phyloP scores from a whole-genome alignment of 2,329 filamentous ascomycete genomes.

The Penicillium sp. region DNA sequence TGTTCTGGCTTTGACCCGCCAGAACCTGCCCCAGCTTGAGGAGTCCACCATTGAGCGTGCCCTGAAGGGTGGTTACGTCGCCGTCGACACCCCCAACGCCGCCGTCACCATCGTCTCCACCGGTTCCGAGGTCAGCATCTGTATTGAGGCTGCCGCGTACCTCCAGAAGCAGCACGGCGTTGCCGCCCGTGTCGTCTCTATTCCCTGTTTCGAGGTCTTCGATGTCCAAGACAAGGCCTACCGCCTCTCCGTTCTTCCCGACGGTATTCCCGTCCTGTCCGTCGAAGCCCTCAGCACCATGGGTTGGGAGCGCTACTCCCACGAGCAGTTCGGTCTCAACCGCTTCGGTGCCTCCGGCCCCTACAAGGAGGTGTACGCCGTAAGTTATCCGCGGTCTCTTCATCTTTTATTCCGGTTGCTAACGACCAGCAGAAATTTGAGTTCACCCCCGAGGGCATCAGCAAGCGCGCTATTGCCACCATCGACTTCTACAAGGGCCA shows the following conservation, averaged over 20 bases:
- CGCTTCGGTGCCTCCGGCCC: constrained; percentile 95
- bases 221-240: constrained; percentile 93
- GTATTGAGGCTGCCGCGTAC: constrained; percentile 86
- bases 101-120: constrained; percentile 88
- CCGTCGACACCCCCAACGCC: constrained; percentile 78
- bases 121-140: constrained; percentile 93
- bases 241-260: constrained; percentile 85
- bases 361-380: constrained; percentile 97
- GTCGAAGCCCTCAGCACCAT: constrained; percentile 90
- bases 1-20: constrained; percentile 91
- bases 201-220: constrained; percentile 97
- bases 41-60: constrained; percentile 85
- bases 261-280: constrained; percentile 87
- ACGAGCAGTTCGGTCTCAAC: constrained; percentile 99
- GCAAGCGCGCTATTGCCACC: constrained; percentile 89
- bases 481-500: constrained; percentile 97
- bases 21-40: constrained; percentile 98
- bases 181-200: constrained; percentile 86
- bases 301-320: constrained; percentile 98
- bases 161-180: constrained; percentile 85
- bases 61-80: constrained; percentile 93
- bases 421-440: constrained; percentile 77
- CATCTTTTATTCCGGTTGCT: constrained; percentile 2
- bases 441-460: constrained; percentile 94
- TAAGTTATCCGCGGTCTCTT: constrained; percentile 40